Base-by-base conservation (phyloP, 768 basidiomycete genomes). In the Sistotremastrum suecicum region DNA sequence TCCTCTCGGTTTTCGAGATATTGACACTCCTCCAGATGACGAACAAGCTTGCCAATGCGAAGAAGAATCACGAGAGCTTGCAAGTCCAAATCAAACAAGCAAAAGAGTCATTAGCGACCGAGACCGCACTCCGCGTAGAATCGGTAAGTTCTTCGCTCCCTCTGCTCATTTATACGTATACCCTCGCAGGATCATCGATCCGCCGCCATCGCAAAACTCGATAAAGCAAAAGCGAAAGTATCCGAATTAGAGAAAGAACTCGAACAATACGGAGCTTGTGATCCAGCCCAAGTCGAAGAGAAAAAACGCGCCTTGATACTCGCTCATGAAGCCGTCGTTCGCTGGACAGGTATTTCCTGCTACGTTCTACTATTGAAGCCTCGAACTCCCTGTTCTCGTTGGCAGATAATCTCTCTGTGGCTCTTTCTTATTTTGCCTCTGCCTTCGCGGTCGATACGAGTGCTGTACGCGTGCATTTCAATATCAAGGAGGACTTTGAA, bases 261-360 rank as follows among this genome's bases (percentile, higher is more conserved):
- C 3, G 67, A 66, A 36, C 74, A 75, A 34, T 91, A 90, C 56
- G 83, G 84, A 38, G 78, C 83, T 11, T 89, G 84, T 45, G 87
- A 95, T 62, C 90, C 90, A 0, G 72, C 67, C 39, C 83, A 78
- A 60, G 70, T 90, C 20, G 83, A 90, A 56, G 78, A 82, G 58
- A 83, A 79, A 58, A 76, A 71, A 42, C 65, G 83, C 41, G 87
- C 81, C 0, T 69, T 77, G 7, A 69, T 74, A 43, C 67, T 91
- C 9, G 87, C 84, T 3, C 85, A 82, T 50, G 88, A 94, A 57
- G 89, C 87, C 8, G 75, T 82, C 8, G 58, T 80, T 28, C 77
- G 87, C 9, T 91, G 89, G 85, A 97, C 91, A 34, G 91, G 91
- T 92, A 52, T 47, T 77, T 62, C 30, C n/a, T 35, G 4, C 34